Evolutionary conservation across 768 basidiomycete genomes (phyloP).

Genomic region (Tubosaeta brunneosetosa): DNA sequence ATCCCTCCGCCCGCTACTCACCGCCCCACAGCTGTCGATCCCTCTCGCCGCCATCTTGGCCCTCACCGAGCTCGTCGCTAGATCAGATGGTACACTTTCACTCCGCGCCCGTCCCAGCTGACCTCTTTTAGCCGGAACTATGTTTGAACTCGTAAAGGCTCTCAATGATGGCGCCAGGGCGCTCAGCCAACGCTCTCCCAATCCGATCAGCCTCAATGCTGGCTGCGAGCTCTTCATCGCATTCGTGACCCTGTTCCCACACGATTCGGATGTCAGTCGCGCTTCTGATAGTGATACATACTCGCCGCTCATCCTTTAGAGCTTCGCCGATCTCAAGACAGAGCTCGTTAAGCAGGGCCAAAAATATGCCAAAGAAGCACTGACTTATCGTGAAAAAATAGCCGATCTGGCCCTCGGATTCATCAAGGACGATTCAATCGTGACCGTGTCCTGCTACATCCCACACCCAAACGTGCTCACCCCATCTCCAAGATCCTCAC

Average conservation of each 20-base stretch:
- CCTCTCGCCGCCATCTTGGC: conserved; percentile 88
- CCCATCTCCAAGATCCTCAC: conserved; percentile 71
- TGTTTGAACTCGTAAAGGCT: conserved; percentile 87
- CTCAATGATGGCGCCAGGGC: conserved; percentile 69
- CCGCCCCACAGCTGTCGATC: conserved; percentile 54
- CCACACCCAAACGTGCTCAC: conserved; percentile 13
- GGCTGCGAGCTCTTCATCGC: conserved; percentile 89
- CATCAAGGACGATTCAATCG: conserved; percentile 92
- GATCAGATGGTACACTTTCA: conserved; percentile 61
- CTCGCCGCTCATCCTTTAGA: conserved; percentile 40
- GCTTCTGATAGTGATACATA: conserved; percentile 7
- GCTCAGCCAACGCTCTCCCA: conserved; percentile 59
- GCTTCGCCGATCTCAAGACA: conserved; percentile 77
- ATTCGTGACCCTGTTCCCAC: conserved; percentile 80
- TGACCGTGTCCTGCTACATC: conserved; percentile 33
- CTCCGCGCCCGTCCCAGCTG: conserved; percentile 3
- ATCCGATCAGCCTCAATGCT: conserved; percentile 81
- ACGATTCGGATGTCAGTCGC: conserved; percentile 68
- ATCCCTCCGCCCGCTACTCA: background rate
- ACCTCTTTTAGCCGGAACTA: conserved; percentile 65
- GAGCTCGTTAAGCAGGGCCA: conserved; percentile 80
- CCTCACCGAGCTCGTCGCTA: conserved; percentile 74
- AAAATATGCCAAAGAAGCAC: conserved; percentile 70
- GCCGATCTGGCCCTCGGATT: conserved; percentile 85
- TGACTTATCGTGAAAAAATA: conserved; percentile 85